These are phyloP conservation scores for Globisporangium sylvaticum DNA, from an alignment of 352 stramenopile species.

Conservation along the genomic window DNA sequence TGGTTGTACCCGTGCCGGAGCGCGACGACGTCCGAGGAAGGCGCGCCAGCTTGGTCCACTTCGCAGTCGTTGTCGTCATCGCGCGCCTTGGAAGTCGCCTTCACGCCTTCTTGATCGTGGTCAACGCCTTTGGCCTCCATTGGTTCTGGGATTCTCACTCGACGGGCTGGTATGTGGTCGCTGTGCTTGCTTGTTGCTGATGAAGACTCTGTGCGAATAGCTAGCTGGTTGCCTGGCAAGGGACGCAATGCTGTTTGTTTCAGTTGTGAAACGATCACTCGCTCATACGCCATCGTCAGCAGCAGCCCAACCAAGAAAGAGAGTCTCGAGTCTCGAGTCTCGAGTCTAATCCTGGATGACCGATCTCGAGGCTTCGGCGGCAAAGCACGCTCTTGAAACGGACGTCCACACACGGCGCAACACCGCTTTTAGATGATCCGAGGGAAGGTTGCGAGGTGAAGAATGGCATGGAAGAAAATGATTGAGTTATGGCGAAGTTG, in stretches of 20 bases:
- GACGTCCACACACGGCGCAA: background rate
- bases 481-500: background rate
- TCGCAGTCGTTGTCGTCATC: slow-evolving; percentile 28
- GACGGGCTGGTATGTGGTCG: background rate
- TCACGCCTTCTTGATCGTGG: slow-evolving; percentile 16
- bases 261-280: slow-evolving; percentile 5
- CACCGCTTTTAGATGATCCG: background rate
- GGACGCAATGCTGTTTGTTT: background rate
- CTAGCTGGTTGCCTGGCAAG: background rate
- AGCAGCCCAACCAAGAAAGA: background rate
- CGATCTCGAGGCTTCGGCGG: background rate
- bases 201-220: background rate
- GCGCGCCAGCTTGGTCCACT: slow-evolving; percentile 42
- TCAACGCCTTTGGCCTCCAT: slow-evolving; percentile 63
- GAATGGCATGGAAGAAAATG: background rate
- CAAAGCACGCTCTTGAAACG: slow-evolving; percentile 2
- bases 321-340: too few relatives aligned
- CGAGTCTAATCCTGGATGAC: background rate
- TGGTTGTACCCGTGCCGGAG: slow-evolving; percentile 90
- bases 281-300: background rate
- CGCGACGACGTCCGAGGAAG: slow-evolving; percentile 61
- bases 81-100: slow-evolving; percentile 25
- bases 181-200: background rate
- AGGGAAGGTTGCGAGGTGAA: background rate
- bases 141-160: background rate